Conservation (phyloP, 108 stramenopile genomes). For the Skeletonema marinoi region DNA sequence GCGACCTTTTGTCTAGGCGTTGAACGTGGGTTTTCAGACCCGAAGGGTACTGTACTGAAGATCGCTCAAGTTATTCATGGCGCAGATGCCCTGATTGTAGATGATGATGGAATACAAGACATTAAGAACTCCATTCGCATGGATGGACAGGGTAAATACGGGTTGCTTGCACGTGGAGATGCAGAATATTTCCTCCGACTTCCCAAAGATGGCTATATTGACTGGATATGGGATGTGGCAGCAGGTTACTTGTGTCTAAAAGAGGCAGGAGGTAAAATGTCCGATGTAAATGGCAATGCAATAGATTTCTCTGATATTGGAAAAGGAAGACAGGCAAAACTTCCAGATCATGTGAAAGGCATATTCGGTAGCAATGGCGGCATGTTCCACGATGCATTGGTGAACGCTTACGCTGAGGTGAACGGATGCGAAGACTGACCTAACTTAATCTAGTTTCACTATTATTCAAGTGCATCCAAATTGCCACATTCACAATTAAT, state of each 20-base stretch:
- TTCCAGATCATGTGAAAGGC: constrained; percentile 47
- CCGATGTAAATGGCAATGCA: constrained; percentile 62
- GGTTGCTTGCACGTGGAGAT: constrained; percentile 50
- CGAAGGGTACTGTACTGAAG: constrained; percentile 42
- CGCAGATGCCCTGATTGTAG: constrained; percentile 27
- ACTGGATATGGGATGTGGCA: constrained; percentile 90
- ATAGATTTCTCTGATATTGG: constrained; percentile 72
- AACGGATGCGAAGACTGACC: background rate
- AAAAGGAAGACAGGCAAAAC: constrained; percentile 43
- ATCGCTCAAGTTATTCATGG: constrained; percentile 64
- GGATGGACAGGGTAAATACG: constrained; percentile 88
- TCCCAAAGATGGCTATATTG: constrained; percentile 69
- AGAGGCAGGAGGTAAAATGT: constrained; percentile 83
- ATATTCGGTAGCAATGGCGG: constrained; percentile 57
- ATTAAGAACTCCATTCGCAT: constrained; percentile 57
- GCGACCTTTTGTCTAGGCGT: constrained; percentile 72
- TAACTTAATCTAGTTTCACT: background rate
- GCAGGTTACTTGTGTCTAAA: constrained; percentile 68
- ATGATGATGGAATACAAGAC: constrained; percentile 39
- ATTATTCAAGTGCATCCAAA: too few species aligned
- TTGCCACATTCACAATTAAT: background rate
- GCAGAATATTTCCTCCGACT: constrained; percentile 68
- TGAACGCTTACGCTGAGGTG: constrained; percentile 48
- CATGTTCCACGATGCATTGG: constrained; percentile 50
- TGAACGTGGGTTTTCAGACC: constrained; percentile 62